Percentiles rank a stretch among this genome's conserved stretches.
phyloP scores from a whole-genome alignment of 495 filamentous ascomycete genomes.

The Annulohypoxylon moriforme region DNA sequence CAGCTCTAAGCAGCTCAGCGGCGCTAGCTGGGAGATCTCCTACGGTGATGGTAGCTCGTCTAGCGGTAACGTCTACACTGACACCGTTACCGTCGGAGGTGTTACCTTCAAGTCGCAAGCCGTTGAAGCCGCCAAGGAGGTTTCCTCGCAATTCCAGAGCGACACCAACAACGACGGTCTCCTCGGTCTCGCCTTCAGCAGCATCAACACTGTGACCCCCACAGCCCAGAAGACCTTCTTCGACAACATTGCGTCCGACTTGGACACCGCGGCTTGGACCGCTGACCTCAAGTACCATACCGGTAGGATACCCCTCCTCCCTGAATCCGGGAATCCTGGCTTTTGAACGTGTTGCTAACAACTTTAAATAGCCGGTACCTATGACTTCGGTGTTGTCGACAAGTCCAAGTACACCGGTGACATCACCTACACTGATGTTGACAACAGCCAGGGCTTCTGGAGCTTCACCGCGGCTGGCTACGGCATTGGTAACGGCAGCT shows the following conservation, averaged over 20 bases:
- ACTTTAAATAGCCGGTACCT: slow-evolving; percentile 62
- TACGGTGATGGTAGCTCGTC: slow-evolving; percentile 78
- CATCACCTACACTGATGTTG: slow-evolving; percentile 70
- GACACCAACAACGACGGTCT: slow-evolving; percentile 74
- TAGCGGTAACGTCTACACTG: slow-evolving; percentile 73
- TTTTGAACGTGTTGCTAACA: slow-evolving; percentile 12
- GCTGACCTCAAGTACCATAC: slow-evolving; percentile 71
- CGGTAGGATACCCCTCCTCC: slow-evolving; percentile 28
- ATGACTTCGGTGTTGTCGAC: slow-evolving; percentile 79
- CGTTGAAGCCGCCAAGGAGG: slow-evolving; percentile 71
- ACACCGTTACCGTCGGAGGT: slow-evolving; percentile 73
- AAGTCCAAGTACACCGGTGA: slow-evolving; percentile 68
- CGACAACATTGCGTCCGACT: slow-evolving; percentile 68
- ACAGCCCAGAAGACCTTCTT: slow-evolving; percentile 74
- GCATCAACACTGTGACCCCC: slow-evolving; percentile 75
- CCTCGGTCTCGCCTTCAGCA: slow-evolving; percentile 76
- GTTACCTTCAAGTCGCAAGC: slow-evolving; percentile 71
- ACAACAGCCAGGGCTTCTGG: slow-evolving; percentile 74
- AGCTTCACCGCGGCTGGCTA: slow-evolving; percentile 71
- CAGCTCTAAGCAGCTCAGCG: slow-evolving; percentile 59
- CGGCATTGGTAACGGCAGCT: slow-evolving; percentile 61
- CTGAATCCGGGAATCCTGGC: not conserved
- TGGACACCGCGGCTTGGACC: slow-evolving; percentile 72
- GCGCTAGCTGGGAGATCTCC: slow-evolving; percentile 70
- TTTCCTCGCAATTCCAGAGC: slow-evolving; percentile 68